Percentiles rank a stretch among this genome's conserved stretches.
These are phyloP conservation scores for Candida germanica DNA, from an alignment of 805 yeast species.

Conservation along the genomic window DNA sequence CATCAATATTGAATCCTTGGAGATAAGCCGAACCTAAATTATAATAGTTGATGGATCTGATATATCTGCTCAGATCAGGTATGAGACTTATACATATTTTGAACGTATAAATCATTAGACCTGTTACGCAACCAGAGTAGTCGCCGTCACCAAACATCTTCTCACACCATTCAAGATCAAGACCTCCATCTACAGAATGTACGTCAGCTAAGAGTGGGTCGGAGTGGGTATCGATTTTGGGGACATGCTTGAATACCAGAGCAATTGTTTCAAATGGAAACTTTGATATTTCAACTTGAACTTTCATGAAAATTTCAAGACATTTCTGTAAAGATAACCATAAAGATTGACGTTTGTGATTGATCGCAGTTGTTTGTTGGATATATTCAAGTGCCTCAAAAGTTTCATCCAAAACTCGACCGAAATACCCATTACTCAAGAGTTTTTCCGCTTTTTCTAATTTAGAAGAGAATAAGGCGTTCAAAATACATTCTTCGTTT, in stretches of 20 bases:
- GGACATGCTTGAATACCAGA: conserved; percentile 18
- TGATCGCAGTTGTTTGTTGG: conserved; percentile 31
- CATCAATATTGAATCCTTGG: conserved; percentile 32
- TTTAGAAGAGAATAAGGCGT: conserved; percentile 55
- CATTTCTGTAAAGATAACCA: conserved; percentile 70
- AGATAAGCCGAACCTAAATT: conserved; percentile 71
- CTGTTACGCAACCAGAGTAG: conserved; percentile 30
- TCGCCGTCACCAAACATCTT: conserved; percentile 14
- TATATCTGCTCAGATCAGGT: conserved; percentile 42
- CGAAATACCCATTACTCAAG: conserved; percentile 58
- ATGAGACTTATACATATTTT: conserved; percentile 41
- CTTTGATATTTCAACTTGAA: conserved; percentile 50
- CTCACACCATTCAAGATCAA: conserved; percentile 19
- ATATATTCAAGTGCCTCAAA: conserved; percentile 45
- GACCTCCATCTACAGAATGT: conserved; percentile 7
- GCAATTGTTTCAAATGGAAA: conserved; percentile 43
- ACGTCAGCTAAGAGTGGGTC: conserved; percentile 23
- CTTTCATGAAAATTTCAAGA: conserved; percentile 47
- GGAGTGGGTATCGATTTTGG: conserved; percentile 4
- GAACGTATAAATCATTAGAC: conserved; percentile 44
- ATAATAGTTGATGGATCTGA: conserved; percentile 54
- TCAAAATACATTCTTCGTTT: conserved; percentile 45
- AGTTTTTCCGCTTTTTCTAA: conserved; percentile 53
- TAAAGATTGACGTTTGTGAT: conserved; percentile 44
- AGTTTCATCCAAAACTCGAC: conserved; percentile 56